Evolutionary conservation across 176 grass and related monocot species (phyloP).

Genomic region (Hordeum vulgare): MorexV3_pseudomolecules_assembly NC_058519.1:16110953-16111452

Average conservation of each 20-base stretch:
- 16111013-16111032: background rate
- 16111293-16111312: background rate
- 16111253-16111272: too few relatives aligned
- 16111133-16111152: background rate
- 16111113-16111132: background rate
- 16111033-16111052: background rate
- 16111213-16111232: background rate
- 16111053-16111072: background rate
- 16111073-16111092: background rate
- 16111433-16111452: background rate
- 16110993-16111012: background rate
- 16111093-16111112: background rate
- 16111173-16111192: background rate
- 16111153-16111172: too few relatives aligned
- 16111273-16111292: too few relatives aligned
- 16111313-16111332: background rate
- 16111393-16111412: too few relatives aligned
- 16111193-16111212: background rate
- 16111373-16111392: background rate
- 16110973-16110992: background rate
- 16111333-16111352: background rate
- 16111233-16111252: too few relatives aligned
- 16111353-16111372: background rate
- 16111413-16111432: too few relatives aligned
- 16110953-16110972: background rate